Evolutionary conservation across 257 asterid species (phyloP).

Genomic region (Jasminum sambac): DNA sequence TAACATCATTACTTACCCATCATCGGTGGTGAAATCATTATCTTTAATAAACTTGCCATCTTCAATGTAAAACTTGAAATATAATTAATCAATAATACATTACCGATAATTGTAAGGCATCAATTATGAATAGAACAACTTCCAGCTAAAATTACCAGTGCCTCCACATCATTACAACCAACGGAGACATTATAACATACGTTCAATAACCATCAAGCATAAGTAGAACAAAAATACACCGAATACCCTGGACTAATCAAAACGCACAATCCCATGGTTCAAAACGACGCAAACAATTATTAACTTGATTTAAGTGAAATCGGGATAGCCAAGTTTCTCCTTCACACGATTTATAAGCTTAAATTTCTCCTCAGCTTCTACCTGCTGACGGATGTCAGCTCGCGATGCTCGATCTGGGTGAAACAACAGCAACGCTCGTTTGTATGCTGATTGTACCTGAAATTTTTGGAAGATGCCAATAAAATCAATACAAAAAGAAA

Average conservation of each 20-base stretch:
- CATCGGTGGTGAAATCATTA: too few species aligned
- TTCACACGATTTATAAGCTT: constrained; percentile 81
- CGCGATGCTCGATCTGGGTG: constrained; percentile 86
- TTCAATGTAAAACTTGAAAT: too few species aligned
- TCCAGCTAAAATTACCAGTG: background rate
- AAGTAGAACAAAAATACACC: too few species aligned
- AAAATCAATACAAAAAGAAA: constrained; percentile 4
- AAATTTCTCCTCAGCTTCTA: constrained; percentile 95
- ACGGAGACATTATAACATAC: background rate
- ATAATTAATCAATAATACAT: too few species aligned
- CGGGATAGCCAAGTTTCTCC: constrained; percentile 49
- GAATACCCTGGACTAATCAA: too few species aligned
- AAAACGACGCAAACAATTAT: background rate
- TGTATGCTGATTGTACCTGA: constrained; percentile 75
- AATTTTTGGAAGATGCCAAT: constrained; percentile 25
- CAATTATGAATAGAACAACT: too few species aligned
- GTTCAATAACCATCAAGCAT: background rate
- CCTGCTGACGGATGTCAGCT: constrained; percentile 63
- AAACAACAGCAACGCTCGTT: constrained; percentile 64
- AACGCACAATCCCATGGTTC: background rate
- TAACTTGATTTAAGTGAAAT: background rate
- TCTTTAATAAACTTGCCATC: too few species aligned
- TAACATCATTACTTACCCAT: too few species aligned
- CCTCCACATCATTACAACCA: background rate
- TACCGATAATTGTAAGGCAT: too few species aligned